A percentile compares a stretch with the other conserved stretches of the same genome.
Conservation (phyloP, 352 stramenopile genomes). For the Pythium plurisporium region DNA sequence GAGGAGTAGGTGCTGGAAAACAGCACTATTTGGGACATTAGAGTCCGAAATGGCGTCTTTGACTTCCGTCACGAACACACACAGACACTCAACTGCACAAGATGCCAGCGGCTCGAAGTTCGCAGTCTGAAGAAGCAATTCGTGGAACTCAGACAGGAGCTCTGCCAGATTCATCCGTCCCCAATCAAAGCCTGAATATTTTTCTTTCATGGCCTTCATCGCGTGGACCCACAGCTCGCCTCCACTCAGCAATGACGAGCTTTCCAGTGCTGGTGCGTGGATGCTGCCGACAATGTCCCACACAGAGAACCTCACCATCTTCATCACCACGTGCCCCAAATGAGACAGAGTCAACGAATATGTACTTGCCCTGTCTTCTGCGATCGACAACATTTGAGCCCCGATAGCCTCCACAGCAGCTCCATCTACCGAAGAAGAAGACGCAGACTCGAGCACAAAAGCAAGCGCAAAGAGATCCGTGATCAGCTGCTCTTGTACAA, state of each 20-base stretch:
- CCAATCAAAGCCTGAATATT: constrained; percentile 68
- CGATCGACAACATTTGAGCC: constrained; percentile 38
- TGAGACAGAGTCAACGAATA: constrained; percentile 45
- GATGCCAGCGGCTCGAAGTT: constrained; percentile 41
- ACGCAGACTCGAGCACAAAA: constrained; percentile 40
- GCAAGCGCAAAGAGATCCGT: constrained; percentile 71
- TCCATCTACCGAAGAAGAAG: neutral
- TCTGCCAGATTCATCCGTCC: constrained; percentile 54
- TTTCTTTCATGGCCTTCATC: constrained; percentile 59
- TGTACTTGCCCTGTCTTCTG: constrained; percentile 39
- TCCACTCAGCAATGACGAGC: neutral
- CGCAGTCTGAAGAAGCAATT: constrained; percentile 40
- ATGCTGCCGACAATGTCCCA: constrained; percentile 39
- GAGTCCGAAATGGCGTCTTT: constrained; percentile 30
- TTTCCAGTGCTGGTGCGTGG: neutral
- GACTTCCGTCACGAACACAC: constrained; percentile 51
- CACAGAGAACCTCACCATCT: constrained; percentile 63
- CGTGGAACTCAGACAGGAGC: constrained; percentile 54
- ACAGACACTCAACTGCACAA: constrained; percentile 60
- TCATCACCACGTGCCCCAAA: constrained; percentile 56
- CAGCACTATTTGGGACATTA: neutral
- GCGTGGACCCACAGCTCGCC: constrained; percentile 31
- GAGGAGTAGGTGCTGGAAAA: constrained; percentile 66
- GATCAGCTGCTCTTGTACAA: constrained; percentile 51
- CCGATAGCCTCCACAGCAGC: constrained; percentile 23